phyloP scores from a whole-genome alignment of 2,329 filamentous ascomycete species.

The Fusarium haematococcum region DNA sequence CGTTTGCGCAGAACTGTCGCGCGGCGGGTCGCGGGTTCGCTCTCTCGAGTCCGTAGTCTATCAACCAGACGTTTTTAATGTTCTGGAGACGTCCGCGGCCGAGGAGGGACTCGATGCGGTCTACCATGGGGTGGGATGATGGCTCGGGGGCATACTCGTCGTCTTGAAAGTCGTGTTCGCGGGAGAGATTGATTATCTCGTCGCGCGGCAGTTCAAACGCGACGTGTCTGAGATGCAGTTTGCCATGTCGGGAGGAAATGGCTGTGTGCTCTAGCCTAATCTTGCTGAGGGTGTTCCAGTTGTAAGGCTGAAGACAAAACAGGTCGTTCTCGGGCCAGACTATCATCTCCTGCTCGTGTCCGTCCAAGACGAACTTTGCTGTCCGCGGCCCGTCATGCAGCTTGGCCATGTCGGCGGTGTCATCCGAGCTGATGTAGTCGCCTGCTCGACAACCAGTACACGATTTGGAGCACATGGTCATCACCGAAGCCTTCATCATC shows the following conservation, averaged over 20 bases:
- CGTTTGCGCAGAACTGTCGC: background rate
- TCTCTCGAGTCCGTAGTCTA: background rate
- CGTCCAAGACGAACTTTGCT: background rate
- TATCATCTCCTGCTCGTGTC: background rate
- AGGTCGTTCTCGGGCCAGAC: background rate
- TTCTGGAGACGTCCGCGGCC: background rate
- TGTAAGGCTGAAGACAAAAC: background rate
- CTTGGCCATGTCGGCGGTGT: background rate
- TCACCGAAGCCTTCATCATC: background rate
- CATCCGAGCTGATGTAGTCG: background rate
- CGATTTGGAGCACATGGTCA: background rate
- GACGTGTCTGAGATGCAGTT: background rate
- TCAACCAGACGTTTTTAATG: background rate
- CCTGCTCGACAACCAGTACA: background rate
- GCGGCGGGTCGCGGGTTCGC: background rate
- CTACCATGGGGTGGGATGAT: background rate
- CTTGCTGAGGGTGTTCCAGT: background rate
- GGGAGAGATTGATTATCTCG: background rate
- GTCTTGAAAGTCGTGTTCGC: background rate
- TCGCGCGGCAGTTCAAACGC: background rate
- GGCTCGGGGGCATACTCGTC: background rate
- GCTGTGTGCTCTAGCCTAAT: background rate
- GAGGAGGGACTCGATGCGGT: background rate
- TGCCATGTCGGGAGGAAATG: background rate
- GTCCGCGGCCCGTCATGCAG: background rate